Evolutionary conservation across 2,329 filamentous ascomycete species (phyloP).

Genomic region (Fusarium napiforme): DNA sequence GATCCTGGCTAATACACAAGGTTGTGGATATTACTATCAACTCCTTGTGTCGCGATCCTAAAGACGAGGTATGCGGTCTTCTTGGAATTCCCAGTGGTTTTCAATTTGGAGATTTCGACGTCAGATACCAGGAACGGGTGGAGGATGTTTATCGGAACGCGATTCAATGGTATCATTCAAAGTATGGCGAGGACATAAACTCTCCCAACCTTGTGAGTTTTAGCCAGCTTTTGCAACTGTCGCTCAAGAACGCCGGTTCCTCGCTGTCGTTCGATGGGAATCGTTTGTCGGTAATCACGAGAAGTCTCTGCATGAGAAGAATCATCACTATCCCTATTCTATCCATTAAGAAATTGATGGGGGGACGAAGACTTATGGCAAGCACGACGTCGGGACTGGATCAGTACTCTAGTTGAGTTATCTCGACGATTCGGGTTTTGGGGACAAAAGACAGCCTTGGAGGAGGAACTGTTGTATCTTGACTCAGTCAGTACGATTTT

Average conservation of each 20-base stretch:
- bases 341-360: neutral
- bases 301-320: neutral
- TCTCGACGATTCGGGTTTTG: neutral
- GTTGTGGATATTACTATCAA: neutral
- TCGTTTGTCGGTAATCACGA: neutral
- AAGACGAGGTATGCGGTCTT: neutral
- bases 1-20: neutral
- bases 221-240: neutral
- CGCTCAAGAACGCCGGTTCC: neutral
- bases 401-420: neutral
- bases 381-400: neutral
- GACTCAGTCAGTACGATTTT: neutral
- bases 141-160: neutral
- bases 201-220: neutral
- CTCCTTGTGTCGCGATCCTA: neutral
- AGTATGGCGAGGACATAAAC: neutral
- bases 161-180: neutral
- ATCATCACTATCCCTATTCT: neutral
- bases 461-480: neutral
- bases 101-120: neutral
- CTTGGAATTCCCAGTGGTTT: neutral
- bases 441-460: neutral
- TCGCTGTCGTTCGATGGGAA: neutral
- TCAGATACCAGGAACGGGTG: neutral
- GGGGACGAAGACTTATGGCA: neutral